phyloP scores from a whole-genome alignment of 2,329 filamentous ascomycete species.

The Lizonia empirigonia region DNA sequence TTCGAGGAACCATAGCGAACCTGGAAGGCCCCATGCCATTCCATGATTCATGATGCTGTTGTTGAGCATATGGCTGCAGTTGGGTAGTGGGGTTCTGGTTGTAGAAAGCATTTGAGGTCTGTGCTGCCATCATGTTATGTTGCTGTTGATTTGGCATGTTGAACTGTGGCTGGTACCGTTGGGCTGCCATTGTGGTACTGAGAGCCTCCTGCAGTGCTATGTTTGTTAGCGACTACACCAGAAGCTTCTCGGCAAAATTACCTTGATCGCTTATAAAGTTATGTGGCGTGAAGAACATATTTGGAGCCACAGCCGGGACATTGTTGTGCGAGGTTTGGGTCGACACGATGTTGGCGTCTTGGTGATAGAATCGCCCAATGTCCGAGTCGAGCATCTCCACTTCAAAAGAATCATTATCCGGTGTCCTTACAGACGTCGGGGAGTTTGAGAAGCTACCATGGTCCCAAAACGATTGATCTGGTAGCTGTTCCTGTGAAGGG shows the following conservation, averaged over 20 bases:
- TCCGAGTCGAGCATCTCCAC: constrained; percentile 41
- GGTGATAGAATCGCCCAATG: constrained; percentile 37
- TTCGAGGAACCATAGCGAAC: constrained; percentile 34
- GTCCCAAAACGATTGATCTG: constrained; percentile 41
- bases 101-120: constrained; percentile 27
- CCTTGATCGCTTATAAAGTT: constrained; percentile 31
- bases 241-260: constrained; percentile 13
- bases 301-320: constrained; percentile 29
- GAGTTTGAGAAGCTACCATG: constrained; percentile 44
- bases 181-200: constrained; percentile 28
- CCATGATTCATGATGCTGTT: constrained; percentile 41
- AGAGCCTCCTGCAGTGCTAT: constrained; percentile 36
- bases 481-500: constrained; percentile 31
- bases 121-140: constrained; percentile 23
- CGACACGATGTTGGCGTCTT: constrained; percentile 30
- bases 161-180: constrained; percentile 31
- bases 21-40: constrained; percentile 36
- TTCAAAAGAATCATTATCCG: constrained; percentile 42
- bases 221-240: constrained; percentile 19
- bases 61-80: constrained; percentile 15
- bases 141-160: constrained; percentile 22
- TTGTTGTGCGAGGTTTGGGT: constrained; percentile 34
- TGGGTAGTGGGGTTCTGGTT: constrained; percentile 29
- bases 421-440: constrained; percentile 44
- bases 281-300: constrained; percentile 31